A percentile compares a stretch with the other conserved stretches of the same genome.
Evolutionary conservation across 2,329 filamentous ascomycete species (phyloP).

Genomic region (Fusarium sp.): DNA sequence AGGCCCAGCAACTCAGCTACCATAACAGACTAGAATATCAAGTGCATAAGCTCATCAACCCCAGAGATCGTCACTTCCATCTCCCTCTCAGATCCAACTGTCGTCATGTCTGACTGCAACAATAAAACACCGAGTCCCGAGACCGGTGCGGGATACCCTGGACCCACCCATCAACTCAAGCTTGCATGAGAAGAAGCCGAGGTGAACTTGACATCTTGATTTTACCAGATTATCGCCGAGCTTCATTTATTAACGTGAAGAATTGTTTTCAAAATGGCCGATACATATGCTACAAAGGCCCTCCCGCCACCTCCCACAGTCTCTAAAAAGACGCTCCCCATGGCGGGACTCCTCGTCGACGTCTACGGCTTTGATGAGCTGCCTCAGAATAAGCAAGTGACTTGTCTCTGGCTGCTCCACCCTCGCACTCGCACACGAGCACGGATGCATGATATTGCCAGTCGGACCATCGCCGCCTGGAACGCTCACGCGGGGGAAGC

Average conservation of each 20-base stretch:
- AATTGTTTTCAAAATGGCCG: conserved; percentile 32
- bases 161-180: conserved; percentile 27
- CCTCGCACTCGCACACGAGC: conserved; percentile 78
- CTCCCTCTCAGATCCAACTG: background rate
- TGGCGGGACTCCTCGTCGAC: conserved; percentile 83
- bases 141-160: conserved; percentile 24
- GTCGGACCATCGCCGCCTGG: conserved; percentile 76
- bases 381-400: conserved; percentile 65
- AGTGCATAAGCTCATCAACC: background rate
- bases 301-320: conserved; percentile 60
- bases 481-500: conserved; percentile 56
- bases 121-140: background rate
- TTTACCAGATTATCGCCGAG: background rate
- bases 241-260: background rate
- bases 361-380: conserved; percentile 87
- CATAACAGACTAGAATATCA: background rate
- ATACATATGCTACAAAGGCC: conserved; percentile 49
- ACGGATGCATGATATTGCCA: conserved; percentile 81
- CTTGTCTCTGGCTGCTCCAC: conserved; percentile 93
- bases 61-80: background rate
- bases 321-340: conserved; percentile 75
- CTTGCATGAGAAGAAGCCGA: background rate
- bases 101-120: background rate
- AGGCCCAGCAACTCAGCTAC: background rate
- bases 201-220: background rate